These are phyloP conservation scores for Colletotrichum sp. DNA, from an alignment of 2,329 filamentous ascomycete species.

Conservation along the genomic window DNA sequence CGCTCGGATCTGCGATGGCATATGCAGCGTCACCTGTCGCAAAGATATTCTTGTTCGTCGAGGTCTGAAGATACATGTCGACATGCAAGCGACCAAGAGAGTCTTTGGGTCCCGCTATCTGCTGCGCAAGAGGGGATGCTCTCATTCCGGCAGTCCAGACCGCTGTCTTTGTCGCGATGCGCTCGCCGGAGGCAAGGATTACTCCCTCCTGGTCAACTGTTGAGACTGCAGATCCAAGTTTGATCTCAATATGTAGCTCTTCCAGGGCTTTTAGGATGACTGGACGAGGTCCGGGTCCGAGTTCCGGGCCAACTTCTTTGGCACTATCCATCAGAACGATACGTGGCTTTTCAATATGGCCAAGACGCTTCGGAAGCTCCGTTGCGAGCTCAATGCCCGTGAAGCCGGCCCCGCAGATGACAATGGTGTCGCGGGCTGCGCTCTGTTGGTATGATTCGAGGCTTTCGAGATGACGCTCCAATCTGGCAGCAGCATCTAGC, in stretches of 20 bases:
- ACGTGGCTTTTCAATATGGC: slow-evolving; percentile 17
- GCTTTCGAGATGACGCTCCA: slow-evolving; percentile 32
- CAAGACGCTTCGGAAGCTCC: slow-evolving; percentile 34
- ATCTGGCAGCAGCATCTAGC: slow-evolving; percentile 26
- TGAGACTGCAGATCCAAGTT: slow-evolving; percentile 30
- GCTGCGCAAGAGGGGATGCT: slow-evolving; percentile 35
- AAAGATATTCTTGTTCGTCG: slow-evolving; percentile 26
- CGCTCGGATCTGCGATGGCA: slow-evolving; percentile 26
- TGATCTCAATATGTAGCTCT: slow-evolving; percentile 31
- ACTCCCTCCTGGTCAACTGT: slow-evolving; percentile 30
- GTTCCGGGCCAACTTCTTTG: slow-evolving; percentile 32
- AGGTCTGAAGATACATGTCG: slow-evolving; percentile 31
- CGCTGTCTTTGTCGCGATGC: slow-evolving; percentile 34
- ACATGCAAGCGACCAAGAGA: slow-evolving; percentile 32
- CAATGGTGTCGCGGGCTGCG: slow-evolving; percentile 34
- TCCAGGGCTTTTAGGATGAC: slow-evolving; percentile 33
- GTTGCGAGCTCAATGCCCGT: slow-evolving; percentile 37
- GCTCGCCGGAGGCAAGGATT: slow-evolving; percentile 31
- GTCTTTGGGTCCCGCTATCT: slow-evolving; percentile 35
- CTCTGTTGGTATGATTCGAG: slow-evolving; percentile 27
- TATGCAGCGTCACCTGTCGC: slow-evolving; percentile 39
- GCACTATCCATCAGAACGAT: slow-evolving; percentile 34
- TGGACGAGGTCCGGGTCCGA: slow-evolving; percentile 36
- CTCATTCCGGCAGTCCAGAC: slow-evolving; percentile 42
- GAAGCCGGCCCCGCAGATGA: slow-evolving; percentile 39